Evolutionary conservation across 2,329 filamentous ascomycete species (phyloP), one percentile per base, ranked within the genome.

Genomic region (Sporothrix variecibatus): DNA sequence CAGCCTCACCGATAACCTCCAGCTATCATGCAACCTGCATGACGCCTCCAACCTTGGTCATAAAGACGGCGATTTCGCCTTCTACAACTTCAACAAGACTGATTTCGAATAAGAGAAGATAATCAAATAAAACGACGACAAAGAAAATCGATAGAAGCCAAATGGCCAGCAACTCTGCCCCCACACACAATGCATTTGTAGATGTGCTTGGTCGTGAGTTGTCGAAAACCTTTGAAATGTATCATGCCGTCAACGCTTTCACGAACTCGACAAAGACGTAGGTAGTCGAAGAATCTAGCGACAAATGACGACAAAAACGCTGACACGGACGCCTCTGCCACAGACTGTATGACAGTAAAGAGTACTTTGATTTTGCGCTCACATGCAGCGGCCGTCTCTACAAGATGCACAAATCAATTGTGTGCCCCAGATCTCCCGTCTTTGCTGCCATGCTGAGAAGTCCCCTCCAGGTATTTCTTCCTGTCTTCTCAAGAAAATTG

Each of bases 361-460:
- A 69, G 38, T 74, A 53, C 23, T 62, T 64, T 3, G 70, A 74
- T 12, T 43, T 65, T 17, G 11, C 38, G 2, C n/a, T 65, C 38
- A 43, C 34, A 26, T 65, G 60, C 23, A 12, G 5, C 1, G 60
- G n/a, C 38, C 60, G 60, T n/a, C n/a, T 43, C 34, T 65, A 65
- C 23, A 38, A 17, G 3, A 20, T 43, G 38, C 60, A 65, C 60
- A 65, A 43, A 15, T 26, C 38, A n/a, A 43, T 65, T 6, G 34
- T 65, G 38, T 65, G 60, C 38, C 60, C 60, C 3, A 38, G 60
- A 15, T 65, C 60, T 7, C 17, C 60, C 7, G 60, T 65, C 11
- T 23, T 65, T 40, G 34, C 60, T 26, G 60, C 60, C 20, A 65
- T 65, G 60, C 38, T 65, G n/a, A 43, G 31, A n/a, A 65, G 60